Evolutionary conservation across 257 asterid genomes (phyloP), one percentile per base, ranked within the genome.

Genomic region (Parsonsia alboflavescens): DNA sequence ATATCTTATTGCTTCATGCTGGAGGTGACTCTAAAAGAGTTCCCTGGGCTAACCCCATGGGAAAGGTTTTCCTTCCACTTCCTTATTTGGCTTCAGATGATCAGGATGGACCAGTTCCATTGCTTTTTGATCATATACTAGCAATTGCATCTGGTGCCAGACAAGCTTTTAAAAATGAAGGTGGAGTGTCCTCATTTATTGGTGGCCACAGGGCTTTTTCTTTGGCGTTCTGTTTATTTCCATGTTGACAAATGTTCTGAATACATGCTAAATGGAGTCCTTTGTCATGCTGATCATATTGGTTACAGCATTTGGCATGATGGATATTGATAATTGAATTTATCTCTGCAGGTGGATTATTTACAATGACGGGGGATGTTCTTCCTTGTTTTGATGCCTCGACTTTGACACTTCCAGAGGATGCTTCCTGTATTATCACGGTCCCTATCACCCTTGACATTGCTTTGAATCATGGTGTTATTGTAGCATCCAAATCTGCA

Each of bases 41-140:
- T 70, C 98, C 98, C 50, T 95, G 99, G 99, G 98, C 98, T 70
- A 95, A 95, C 81, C 99, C 98, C 52, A 95, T 95, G 99, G 98
- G 98, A 58, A 95, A 95, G 80, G 96, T 91, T 80, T 95, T 95
- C 84, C 88, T 95, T 76, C 98, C 99, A 21, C 98, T 95, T 63
- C 98, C 99, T 59, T 95, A 77, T 79, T 82, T 95, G 91, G 99
- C 96, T 71, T 86, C 87, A 24, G 98, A 90, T 81, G 97, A 94
- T 81, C 97, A 88, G 58, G 98, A 94, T 75, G 91, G 96, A 22
- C 90, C 99, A 68, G 98, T 92, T 36, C 99, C 99, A 63, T 79
- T 92, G 85, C 98, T 95, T 77, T 90, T 95, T 75, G 96, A 95
- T 86, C 99, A 92, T 80, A 90, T 95, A 81, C 96, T 95, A 72